Evolutionary conservation across 352 stramenopile species (phyloP).

Genomic region (Phytophthora sansomeana): DNA sequence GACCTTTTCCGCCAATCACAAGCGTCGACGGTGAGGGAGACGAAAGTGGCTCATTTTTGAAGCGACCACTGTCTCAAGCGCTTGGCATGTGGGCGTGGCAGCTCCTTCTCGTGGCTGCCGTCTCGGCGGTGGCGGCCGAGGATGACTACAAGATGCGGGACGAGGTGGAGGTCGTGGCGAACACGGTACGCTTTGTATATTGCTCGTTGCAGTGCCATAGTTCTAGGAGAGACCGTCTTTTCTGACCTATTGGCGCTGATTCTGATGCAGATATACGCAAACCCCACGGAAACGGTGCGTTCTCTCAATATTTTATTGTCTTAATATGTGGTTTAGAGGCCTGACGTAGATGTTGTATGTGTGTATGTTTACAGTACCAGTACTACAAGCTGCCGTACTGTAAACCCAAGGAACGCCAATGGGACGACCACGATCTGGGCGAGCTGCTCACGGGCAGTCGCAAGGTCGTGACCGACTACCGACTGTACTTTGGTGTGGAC

Average conservation of each 20-base stretch:
- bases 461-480: constrained; percentile 91
- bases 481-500: constrained; percentile 85
- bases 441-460: constrained; percentile 97
- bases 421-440: constrained; percentile 92
- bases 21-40: neutral
- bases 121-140: constrained; percentile 13
- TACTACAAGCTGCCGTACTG: constrained; percentile 99
- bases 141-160: constrained; percentile 64
- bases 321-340: too few relatives aligned
- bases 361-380: constrained; percentile 73
- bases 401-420: constrained; percentile 82
- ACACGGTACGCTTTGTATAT: constrained; percentile 53
- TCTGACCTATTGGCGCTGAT: constrained; percentile 6
- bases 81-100: constrained; percentile 16
- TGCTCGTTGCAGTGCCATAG: neutral
- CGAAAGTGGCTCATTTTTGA: too few relatives aligned
- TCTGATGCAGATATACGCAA: constrained; percentile 89
- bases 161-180: constrained; percentile 74
- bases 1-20: constrained; percentile 27
- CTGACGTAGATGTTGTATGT: too few relatives aligned
- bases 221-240: neutral
- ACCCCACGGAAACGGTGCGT: constrained; percentile 94
- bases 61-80: constrained; percentile 6
- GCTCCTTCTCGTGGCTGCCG: constrained; percentile 22
- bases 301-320: too few relatives aligned